Base-by-base conservation (phyloP, 805 yeast species). In the Lipomyces spencermartinsiae region DNA sequence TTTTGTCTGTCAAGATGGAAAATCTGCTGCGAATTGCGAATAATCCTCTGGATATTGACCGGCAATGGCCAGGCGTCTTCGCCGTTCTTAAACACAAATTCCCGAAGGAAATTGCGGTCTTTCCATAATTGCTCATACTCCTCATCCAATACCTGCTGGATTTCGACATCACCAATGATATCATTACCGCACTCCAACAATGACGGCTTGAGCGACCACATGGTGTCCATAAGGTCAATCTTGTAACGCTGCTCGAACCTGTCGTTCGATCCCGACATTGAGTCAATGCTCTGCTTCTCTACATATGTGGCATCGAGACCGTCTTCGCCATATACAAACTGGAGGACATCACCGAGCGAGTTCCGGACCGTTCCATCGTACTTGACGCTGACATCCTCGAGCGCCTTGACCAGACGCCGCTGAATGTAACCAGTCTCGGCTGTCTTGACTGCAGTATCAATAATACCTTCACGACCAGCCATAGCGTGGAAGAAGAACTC, bases 391-490 rank as follows among this genome's bases (percentile, higher is more conserved):
- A 93, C 92, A 82, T 93, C 98, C 78, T 93, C 98, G 80, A 93
- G 83, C 35, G 98, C 98, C 80, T 94, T 94, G 58, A 94, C 97
- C 79, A 94, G 83, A 86, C 98, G 94, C 85, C 98, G 94, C 82
- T 94, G 98, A 77, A 94, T 93, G 80, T 94, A 94, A 82, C 98
- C 98, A 34, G 98, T 93, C 82, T 94, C 98, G 1, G 99, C 98
- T 55, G 99, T 95, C 80, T 95, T 95, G 60, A 95, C 99, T 16
- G 99, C 99, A 64, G 99, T 95, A 85, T 95, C 99, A 82, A 95
- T 95, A 77, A 95, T 87, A 83, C 99, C 99, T 84, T 95, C 99
- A 84, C 99, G 90, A 82, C 99, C 99, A 65, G 99, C 99, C 99
- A 95, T 95, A 84, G 98, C 95, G 79, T 95, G 99, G 89, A 95